Evolutionary conservation across 768 basidiomycete species (phyloP), one percentile per base, ranked within the genome.

Genomic region (Tricholoma sp.): DNA sequence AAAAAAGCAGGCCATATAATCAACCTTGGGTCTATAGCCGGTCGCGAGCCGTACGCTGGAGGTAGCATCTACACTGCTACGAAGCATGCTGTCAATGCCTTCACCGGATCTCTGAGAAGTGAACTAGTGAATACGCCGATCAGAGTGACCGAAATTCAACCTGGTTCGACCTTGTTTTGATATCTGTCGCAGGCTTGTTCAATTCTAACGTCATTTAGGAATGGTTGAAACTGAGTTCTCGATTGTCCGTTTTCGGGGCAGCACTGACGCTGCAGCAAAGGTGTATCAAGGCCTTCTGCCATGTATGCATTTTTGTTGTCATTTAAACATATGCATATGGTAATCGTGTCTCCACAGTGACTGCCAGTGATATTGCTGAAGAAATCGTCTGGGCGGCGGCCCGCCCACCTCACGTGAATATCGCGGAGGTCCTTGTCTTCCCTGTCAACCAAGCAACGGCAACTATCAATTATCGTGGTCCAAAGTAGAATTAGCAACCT

Each of bases 351-450:
- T 7, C 45, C 65, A 94, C 65, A 94, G 91, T 96, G 70, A 79
- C 82, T 5, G 85, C 87, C 6, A 80, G 87, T 58, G 94, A 98
- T 67, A 88, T 98, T 47, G 97, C 97, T 1, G 97, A 99, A 69
- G 94, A 98, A 72, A 95, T 99, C 66, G 94, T 96, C 18, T 99
- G 96, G 96, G 86, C 86, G 12, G 96, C 97, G 18, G 80, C 89
- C 10, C 86, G 95, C 41, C 95, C 95, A 10, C 79, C 90, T 39
- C 95, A 96, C 66, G 91, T 98, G 46, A 94, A 98, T 68, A 80
- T 98, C 43, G 93, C 91, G 0, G 88, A 94, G 66, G 72, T 90
- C 10, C 82, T 83, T 56, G 79, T 92, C 46, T 82, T 91, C 63
- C 90, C 90, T 1, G 85, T 86, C 29, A 90, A 90, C 68, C 90